phyloP scores from a whole-genome alignment of 352 stramenopile genomes.

The Phytophthora pisi region DNA sequence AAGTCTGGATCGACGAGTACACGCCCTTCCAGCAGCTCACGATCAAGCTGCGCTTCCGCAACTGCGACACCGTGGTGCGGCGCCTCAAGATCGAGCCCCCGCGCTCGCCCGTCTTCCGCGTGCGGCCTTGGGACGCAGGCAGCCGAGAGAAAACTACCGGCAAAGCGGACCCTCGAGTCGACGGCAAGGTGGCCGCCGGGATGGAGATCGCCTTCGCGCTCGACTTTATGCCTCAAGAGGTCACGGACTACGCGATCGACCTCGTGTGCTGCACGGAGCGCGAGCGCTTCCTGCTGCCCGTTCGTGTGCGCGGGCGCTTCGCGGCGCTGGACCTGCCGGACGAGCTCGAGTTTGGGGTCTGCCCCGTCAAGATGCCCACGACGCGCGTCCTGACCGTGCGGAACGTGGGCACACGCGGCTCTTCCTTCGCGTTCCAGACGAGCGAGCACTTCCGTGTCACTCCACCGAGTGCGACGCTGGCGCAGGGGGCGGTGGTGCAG shows the following conservation, averaged over 20 bases:
- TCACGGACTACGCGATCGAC: slow-evolving; percentile 88
- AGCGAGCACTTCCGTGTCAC: slow-evolving; percentile 68
- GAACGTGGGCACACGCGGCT: slow-evolving; percentile 87
- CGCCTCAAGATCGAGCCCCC: slow-evolving; percentile 89
- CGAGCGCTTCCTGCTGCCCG: slow-evolving; percentile 94
- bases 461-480: slow-evolving; percentile 69
- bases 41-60: slow-evolving; percentile 91
- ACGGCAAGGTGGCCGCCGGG: slow-evolving; percentile 90
- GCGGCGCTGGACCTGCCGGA: slow-evolving; percentile 92
- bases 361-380: slow-evolving; percentile 86
- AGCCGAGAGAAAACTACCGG: slow-evolving; percentile 11
- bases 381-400: slow-evolving; percentile 85
- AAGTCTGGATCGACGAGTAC: slow-evolving; percentile 94
- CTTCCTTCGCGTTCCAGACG: slow-evolving; percentile 76
- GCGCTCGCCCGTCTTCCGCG: slow-evolving; percentile 89
- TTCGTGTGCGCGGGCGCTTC: slow-evolving; percentile 83
- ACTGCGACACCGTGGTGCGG: slow-evolving; percentile 91
- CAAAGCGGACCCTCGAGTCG: slow-evolving; percentile 33
- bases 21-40: slow-evolving; percentile 84
- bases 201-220: slow-evolving; percentile 94
- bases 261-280: slow-evolving; percentile 94
- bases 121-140: slow-evolving; percentile 39
- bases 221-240: slow-evolving; percentile 91
- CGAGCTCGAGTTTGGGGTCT: slow-evolving; percentile 85
- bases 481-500: slow-evolving; percentile 71